These are phyloP conservation scores for Pleurotus salmoneostramineus DNA, from an alignment of 768 basidiomycete species.

Conservation along the genomic window DNA sequence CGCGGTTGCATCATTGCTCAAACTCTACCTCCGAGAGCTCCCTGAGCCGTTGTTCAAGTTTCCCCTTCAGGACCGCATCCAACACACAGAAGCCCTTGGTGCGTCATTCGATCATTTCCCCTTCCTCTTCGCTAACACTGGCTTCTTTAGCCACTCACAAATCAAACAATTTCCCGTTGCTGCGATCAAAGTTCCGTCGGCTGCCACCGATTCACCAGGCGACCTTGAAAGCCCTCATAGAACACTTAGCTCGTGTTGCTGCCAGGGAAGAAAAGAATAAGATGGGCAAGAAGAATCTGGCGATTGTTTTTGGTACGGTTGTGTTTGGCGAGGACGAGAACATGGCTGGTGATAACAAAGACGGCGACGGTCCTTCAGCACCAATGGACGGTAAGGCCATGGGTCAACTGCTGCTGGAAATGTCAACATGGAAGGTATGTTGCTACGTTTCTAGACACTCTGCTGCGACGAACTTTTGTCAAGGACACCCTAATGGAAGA, in stretches of 20 bases:
- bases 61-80: conserved; percentile 73
- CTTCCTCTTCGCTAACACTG: not conserved
- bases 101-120: conserved; percentile 10
- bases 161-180: conserved; percentile 63
- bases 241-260: conserved; percentile 77
- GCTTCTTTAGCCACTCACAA: conserved; percentile 60
- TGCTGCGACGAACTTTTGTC: not conserved
- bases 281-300: conserved; percentile 91
- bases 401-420: conserved; percentile 44
- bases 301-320: conserved; percentile 85
- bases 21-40: conserved; percentile 83
- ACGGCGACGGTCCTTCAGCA: not conserved
- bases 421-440: conserved; percentile 72
- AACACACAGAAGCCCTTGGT: conserved; percentile 79
- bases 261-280: conserved; percentile 73
- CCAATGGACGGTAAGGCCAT: conserved; percentile 6
- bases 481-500: conserved; percentile 74
- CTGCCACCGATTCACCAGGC: conserved; percentile 83
- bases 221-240: conserved; percentile 74
- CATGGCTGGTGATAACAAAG: not conserved
- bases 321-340: conserved; percentile 90
- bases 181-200: conserved; percentile 84
- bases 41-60: conserved; percentile 89
- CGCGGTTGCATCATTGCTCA: conserved; percentile 80
- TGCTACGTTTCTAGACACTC: not conserved